Evolutionary conservation across 768 basidiomycete genomes (phyloP), one percentile per base, ranked within the genome.

Genomic region (Pisolithus orientalis): DNA sequence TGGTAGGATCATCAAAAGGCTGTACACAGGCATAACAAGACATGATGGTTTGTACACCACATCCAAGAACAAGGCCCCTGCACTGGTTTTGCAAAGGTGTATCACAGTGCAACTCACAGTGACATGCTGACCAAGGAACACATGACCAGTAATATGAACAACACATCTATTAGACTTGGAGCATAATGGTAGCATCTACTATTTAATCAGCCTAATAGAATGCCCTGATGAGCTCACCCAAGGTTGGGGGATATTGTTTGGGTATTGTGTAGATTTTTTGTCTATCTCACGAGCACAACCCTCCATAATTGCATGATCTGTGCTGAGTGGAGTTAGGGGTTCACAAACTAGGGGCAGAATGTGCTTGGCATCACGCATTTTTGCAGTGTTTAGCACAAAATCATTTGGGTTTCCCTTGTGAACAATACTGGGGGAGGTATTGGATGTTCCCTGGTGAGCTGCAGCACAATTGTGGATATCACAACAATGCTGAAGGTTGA

Each of bases 401-500:
- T 40, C 39, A 40, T 17, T 2, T 4, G 4, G 39, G n/a, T 40
- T 17, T 17, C 39, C 39, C 39, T 40, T 2, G 39, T 40, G 39
- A 40, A 40, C n/a, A 40, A 40, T 40, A 7, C 7, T 17, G 14
- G 39, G 39, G 14, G 4, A 4, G n/a, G 39, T 17, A 17, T 17
- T 40, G n/a, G 13, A 17, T 7, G 39, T 40, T 40, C n/a, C 4
- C n/a, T 21, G 13, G 39, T 40, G 39, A 7, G 4, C 39, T 40
- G 2, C 39, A 40, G 39, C n/a, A 29, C 59, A 62, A 10, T 51
- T 45, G 34, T 59, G 51, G 13, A 51, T 53, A 2, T 44, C 47
- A 48, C 61, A 62, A 46, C 55, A 53, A 49, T 59, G 59, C 37
- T 62, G 59, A 5, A 62, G 50, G 51, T 62, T 62, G 28, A 59